These are phyloP conservation scores for Kipferlia bialata DNA, from an alignment of 78 protist genomes.

Conservation along the genomic window DNA sequence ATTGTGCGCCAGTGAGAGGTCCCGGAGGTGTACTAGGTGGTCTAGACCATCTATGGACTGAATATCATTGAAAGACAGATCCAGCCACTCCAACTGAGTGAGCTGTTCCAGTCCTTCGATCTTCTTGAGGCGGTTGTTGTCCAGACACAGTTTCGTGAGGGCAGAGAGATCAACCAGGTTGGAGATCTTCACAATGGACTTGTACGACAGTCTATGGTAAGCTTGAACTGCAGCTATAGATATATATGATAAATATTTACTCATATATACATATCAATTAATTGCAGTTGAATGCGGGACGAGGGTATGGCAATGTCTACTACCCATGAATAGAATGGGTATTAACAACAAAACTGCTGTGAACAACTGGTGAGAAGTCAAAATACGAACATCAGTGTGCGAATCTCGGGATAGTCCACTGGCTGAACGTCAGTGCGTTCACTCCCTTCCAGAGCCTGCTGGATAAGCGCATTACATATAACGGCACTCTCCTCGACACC, in stretches of 20 bases:
- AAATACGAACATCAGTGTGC: background rate
- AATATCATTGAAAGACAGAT: slow-evolving; percentile 32
- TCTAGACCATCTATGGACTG: slow-evolving; percentile 13
- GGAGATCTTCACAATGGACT: slow-evolving; percentile 2
- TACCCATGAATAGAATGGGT: background rate
- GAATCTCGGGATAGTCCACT: slow-evolving; percentile 6
- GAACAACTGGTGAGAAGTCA: too few relatives aligned
- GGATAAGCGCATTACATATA: background rate
- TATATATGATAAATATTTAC: too few relatives aligned
- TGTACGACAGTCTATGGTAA: background rate
- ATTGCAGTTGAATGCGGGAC: too few relatives aligned
- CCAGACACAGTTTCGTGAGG: slow-evolving; percentile 25
- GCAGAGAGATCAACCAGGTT: slow-evolving; percentile 17
- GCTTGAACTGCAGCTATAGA: background rate
- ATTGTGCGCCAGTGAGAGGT: slow-evolving; percentile 20
- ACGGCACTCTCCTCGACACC: background rate
- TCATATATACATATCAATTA: too few relatives aligned
- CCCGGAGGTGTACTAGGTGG: slow-evolving; percentile 3
- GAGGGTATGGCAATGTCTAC: too few relatives aligned
- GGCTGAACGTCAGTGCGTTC: background rate
- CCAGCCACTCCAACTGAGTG: slow-evolving; percentile 15
- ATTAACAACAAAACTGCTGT: too few relatives aligned
- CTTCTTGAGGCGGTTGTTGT: slow-evolving; percentile 27
- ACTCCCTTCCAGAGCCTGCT: background rate
- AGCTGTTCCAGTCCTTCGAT: slow-evolving; percentile 18